Percentiles rank a stretch among this genome's conserved stretches.
These are phyloP conservation scores for Diplodia sapinea DNA, from an alignment of 2,329 filamentous ascomycete species.

Conservation along the genomic window DNA sequence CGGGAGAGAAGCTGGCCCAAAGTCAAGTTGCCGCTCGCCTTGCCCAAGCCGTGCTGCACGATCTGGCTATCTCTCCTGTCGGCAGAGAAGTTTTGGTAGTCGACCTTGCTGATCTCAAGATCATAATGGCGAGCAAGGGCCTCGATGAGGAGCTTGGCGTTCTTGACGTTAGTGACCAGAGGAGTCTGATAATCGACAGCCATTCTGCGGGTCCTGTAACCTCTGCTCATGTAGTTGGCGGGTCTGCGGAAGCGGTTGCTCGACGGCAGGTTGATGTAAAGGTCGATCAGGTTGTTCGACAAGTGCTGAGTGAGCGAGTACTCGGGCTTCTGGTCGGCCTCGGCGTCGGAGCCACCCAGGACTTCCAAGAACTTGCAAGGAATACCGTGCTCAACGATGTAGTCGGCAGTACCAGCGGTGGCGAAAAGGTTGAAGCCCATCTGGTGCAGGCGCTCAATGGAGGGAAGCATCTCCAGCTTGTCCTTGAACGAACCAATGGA, in stretches of 20 bases:
- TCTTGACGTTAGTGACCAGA: slow-evolving; percentile 98
- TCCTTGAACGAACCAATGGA: slow-evolving; percentile 98
- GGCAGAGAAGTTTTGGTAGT: slow-evolving; percentile 81
- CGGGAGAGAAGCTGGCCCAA: slow-evolving; percentile 75
- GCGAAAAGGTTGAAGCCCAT: slow-evolving; percentile 96
- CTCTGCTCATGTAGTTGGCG: slow-evolving; percentile 98
- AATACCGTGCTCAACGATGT: slow-evolving; percentile 89
- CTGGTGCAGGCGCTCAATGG: slow-evolving; percentile 84
- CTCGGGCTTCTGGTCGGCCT: slow-evolving; percentile 88
- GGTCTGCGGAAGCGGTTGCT: slow-evolving; percentile 96
- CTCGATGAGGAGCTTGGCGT: slow-evolving; percentile 95
- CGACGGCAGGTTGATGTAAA: slow-evolving; percentile 99
- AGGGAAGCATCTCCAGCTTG: slow-evolving; percentile 95
- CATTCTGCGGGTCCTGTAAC: slow-evolving; percentile 96
- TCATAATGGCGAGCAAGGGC: slow-evolving; percentile 89
- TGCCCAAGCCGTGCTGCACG: slow-evolving; percentile 54
- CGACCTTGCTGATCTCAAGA: slow-evolving; percentile 79
- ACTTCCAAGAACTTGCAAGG: slow-evolving; percentile 93
- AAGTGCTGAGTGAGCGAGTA: slow-evolving; percentile 97
- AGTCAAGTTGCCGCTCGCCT: slow-evolving; percentile 62
- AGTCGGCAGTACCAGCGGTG: slow-evolving; percentile 95
- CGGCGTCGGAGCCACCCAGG: slow-evolving; percentile 67
- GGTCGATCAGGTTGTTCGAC: slow-evolving; percentile 95
- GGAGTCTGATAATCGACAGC: slow-evolving; percentile 98
- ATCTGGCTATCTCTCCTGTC: slow-evolving; percentile 37